Evolutionary conservation across 2,329 filamentous ascomycete species (phyloP), one percentile per base, ranked within the genome.

Genomic region (Fusarium sp.): DNA sequence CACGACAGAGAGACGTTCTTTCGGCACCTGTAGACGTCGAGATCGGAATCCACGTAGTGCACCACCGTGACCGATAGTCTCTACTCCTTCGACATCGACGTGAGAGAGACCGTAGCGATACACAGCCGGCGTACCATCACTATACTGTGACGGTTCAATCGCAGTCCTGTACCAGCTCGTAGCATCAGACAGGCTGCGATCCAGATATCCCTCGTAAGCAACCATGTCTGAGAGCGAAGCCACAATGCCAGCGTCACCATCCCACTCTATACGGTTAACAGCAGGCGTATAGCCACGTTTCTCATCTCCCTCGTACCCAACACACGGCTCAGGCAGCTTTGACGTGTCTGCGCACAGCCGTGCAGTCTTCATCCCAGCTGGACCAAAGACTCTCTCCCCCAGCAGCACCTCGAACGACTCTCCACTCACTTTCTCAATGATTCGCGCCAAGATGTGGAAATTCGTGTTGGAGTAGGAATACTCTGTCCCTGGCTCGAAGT

Each of bases 401-500:
- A 73, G 67, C 16, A 73, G 14, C 5, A 60, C 62, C 14, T 48
- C 60, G 5, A 73, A 68, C 0, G 71, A 68, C 23, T 74, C 62
- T 8, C 54, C 62, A 2, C 67, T 73, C 1, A 60, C 66, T 14
- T 64, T 64, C 6, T 73, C 71, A 10, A 73, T 18, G 6, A 74
- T 58, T 5, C 71, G 67, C 2, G 62, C 71, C 27, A 73, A 48
- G 2, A 73, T 71, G 27, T 74, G 73, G 45, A 64, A 73, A n/a
- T 73, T 73, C 25, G 71, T 73, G 23, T 73, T 73, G 11, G 58
- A 71, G 58, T 73, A 74, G 34, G 71, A 74, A 35, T 71, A 73
- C 58, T 73, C 71, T 10, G n/a, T 61, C 3, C 71, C 71, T 0
- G 71, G 71, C 18, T 66, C 50, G 27, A 74, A 73, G 27, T 73